Evolutionary conservation across 805 yeast genomes (phyloP).

Genomic region (Wickerhamiella kurtzmanii): DNA sequence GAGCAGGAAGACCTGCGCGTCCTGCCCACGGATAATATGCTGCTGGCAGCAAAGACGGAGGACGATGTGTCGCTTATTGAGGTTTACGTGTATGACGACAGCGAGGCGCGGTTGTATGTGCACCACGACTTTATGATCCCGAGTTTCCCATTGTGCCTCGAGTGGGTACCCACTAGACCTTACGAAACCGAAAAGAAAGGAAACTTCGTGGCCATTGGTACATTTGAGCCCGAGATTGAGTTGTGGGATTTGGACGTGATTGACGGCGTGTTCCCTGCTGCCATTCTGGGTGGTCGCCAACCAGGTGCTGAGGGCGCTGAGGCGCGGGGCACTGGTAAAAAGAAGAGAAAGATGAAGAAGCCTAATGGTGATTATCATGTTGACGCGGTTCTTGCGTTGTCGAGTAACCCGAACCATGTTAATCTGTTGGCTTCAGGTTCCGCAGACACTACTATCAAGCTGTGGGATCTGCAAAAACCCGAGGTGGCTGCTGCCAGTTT

Average conservation of each 20-base stretch:
- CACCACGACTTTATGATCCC: slow-evolving; percentile 97
- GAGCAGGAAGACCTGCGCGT: slow-evolving; percentile 77
- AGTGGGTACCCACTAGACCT: slow-evolving; percentile 63
- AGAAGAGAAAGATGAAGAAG: slow-evolving; percentile 40
- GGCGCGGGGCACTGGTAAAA: slow-evolving; percentile 23
- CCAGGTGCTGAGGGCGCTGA: slow-evolving; percentile 28
- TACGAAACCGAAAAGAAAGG: slow-evolving; percentile 40
- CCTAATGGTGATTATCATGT: slow-evolving; percentile 66
- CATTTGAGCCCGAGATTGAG: slow-evolving; percentile 95
- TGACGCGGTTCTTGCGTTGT: slow-evolving; percentile 80
- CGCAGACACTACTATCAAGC: slow-evolving; percentile 85
- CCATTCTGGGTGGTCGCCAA: slow-evolving; percentile 67
- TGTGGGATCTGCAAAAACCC: slow-evolving; percentile 71
- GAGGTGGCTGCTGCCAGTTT: slow-evolving; percentile 65
- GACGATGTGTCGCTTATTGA: slow-evolving; percentile 88
- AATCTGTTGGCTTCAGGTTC: slow-evolving; percentile 85
- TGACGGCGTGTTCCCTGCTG: slow-evolving; percentile 90
- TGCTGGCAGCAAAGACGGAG: slow-evolving; percentile 87
- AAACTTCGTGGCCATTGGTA: slow-evolving; percentile 91
- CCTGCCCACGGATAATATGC: slow-evolving; percentile 77
- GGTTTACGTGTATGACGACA: slow-evolving; percentile 89
- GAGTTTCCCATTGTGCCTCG: slow-evolving; percentile 90
- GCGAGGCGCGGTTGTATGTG: slow-evolving; percentile 70
- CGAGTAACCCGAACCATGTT: slow-evolving; percentile 71
- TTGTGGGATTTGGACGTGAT: slow-evolving; percentile 89